phyloP scores from a whole-genome alignment of 2,329 filamentous ascomycete genomes.

The Ascochyta koolunga region DNA sequence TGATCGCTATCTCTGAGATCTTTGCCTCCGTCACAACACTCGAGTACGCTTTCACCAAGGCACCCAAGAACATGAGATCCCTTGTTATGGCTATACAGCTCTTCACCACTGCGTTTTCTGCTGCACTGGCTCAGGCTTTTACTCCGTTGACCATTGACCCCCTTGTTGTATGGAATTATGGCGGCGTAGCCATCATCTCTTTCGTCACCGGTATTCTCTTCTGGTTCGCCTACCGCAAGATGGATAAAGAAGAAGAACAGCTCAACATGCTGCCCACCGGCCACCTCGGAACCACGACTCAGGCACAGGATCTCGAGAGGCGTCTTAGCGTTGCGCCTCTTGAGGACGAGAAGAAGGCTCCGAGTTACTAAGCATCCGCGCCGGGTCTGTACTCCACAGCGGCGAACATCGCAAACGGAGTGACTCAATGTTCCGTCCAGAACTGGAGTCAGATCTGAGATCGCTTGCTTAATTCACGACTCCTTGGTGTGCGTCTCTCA shows the following conservation, averaged over 20 bases:
- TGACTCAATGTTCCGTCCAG: not conserved
- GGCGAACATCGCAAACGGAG: no score
- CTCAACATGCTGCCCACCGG: constrained; percentile 49
- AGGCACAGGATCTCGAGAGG: constrained; percentile 41
- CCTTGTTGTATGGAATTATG: constrained; percentile 45
- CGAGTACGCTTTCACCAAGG: constrained; percentile 77
- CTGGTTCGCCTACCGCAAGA: constrained; percentile 38
- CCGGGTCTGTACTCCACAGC: not conserved
- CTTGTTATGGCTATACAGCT: constrained; percentile 46
- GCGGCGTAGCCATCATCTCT: constrained; percentile 43
- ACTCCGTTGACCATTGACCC: constrained; percentile 36
- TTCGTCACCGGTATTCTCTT: constrained; percentile 43
- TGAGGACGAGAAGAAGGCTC: constrained; percentile 11
- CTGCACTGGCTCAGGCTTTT: constrained; percentile 39
- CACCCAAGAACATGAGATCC: constrained; percentile 66
- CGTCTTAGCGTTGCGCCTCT: constrained; percentile 21
- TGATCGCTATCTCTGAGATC: constrained; percentile 66
- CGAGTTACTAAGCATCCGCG: not conserved
- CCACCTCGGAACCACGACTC: constrained; percentile 36
- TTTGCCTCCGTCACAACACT: constrained; percentile 71
- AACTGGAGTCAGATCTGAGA: not conserved
- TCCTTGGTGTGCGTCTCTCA: not conserved
- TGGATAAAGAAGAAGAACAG: constrained; percentile 45
- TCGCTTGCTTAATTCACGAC: not conserved
- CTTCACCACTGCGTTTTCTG: constrained; percentile 46